Conservation (phyloP, 164 flowering plant species). For the Akebia trifoliata region DNA sequence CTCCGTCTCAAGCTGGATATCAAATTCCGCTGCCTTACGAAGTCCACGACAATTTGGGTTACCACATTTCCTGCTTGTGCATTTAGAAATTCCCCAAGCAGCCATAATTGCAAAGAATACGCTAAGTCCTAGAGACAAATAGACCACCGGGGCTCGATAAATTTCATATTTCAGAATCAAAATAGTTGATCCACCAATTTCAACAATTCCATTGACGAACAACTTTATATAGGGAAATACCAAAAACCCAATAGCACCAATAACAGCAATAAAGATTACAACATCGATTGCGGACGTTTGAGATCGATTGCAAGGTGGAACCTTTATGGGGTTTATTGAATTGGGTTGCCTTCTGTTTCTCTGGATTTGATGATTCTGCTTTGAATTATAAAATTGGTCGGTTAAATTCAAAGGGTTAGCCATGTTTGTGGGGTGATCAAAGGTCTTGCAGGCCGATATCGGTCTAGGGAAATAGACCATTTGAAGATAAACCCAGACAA, state of each 20-base stretch:
- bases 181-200: constrained; percentile 22
- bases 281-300: constrained; percentile 61
- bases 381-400: constrained; percentile 13
- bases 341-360: constrained; percentile 29
- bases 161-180: constrained; percentile 44
- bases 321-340: constrained; percentile 23
- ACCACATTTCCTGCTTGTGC: constrained; percentile 48
- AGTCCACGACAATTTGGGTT: constrained; percentile 72
- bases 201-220: constrained; percentile 18
- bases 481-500: constrained; percentile 14
- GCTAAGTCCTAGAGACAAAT: constrained; percentile 53
- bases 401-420: constrained; percentile 15
- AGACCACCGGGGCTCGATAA: constrained; percentile 46
- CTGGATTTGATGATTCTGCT: constrained; percentile 15
- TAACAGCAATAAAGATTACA: constrained; percentile 58
- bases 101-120: constrained; percentile 40
- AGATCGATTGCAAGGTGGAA: constrained; percentile 49
- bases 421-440: constrained; percentile 15
- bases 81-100: constrained; percentile 38
- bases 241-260: constrained; percentile 65
- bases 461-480: constrained; percentile 20
- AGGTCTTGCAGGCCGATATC: constrained; percentile 14
- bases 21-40: constrained; percentile 72
- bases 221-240: constrained; percentile 51
- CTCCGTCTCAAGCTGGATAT: constrained; percentile 84